phyloP scores from a whole-genome alignment of 352 stramenopile genomes.

The Pythium grandisporangium region DNA sequence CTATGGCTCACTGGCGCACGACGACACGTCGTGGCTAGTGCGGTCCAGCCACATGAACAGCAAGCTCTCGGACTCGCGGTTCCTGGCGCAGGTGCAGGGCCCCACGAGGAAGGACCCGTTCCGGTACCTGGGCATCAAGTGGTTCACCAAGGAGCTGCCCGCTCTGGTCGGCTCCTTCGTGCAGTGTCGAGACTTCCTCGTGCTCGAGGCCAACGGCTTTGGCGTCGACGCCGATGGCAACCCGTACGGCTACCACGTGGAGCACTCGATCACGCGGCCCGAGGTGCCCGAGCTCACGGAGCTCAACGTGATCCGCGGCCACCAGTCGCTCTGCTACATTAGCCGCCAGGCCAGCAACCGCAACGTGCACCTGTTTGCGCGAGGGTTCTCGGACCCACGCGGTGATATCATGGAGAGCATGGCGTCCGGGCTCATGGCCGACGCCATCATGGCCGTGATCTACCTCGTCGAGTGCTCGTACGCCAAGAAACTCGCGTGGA shows the following conservation, averaged over 20 bases:
- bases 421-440: conserved; percentile 23
- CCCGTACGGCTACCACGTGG: conserved; percentile 31
- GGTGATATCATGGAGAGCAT: conserved; percentile 36
- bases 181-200: conserved; percentile 37
- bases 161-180: conserved; percentile 25
- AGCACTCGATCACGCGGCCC: conserved; percentile 37
- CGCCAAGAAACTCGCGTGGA: conserved; percentile 49
- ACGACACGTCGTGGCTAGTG: conserved; percentile 29
- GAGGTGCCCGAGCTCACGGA: conserved; percentile 27
- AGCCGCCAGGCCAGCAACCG: conserved; percentile 17
- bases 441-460: conserved; percentile 26
- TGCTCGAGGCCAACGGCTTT: conserved; percentile 32
- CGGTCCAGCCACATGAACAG: conserved; percentile 40
- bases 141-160: conserved; percentile 42
- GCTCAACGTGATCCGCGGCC: conserved; percentile 28
- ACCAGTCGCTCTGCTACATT: conserved; percentile 41
- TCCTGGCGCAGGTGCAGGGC: conserved; percentile 25
- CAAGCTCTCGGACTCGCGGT: conserved; percentile 29
- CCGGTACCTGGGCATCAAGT: conserved; percentile 42
- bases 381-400: conserved; percentile 34
- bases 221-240: conserved; percentile 23
- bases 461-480: conserved; percentile 38
- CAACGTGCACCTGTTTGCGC: conserved; percentile 27
- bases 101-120: conserved; percentile 25
- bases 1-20: conserved; percentile 32